These are phyloP conservation scores for Psilocybe mexicana DNA, from an alignment of 1,284 basidiomycete genomes.

Conservation along the genomic window DNA sequence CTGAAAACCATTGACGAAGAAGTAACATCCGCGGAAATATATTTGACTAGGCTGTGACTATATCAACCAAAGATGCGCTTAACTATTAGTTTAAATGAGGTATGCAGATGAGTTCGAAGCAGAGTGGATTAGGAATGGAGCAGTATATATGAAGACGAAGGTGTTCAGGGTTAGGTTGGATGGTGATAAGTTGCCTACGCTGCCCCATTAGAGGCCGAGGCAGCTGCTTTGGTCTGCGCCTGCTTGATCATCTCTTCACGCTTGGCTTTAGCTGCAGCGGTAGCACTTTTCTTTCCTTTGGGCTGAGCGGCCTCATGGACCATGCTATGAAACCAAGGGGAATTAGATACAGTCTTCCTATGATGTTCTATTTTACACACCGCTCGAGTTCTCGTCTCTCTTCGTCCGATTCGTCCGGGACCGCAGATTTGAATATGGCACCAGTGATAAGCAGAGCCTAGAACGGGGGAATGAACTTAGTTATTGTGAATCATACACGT, in stretches of 20 bases:
- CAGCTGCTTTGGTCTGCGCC: constrained; percentile 22
- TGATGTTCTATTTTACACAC: constrained; percentile 37
- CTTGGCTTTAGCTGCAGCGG: constrained; percentile 41
- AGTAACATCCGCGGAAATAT: not conserved
- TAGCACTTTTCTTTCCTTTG: constrained; percentile 56
- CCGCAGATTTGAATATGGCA: constrained; percentile 80
- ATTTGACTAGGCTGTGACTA: not conserved
- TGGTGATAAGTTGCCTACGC: not conserved
- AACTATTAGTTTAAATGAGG: constrained; percentile 7
- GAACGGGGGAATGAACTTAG: constrained; percentile 3
- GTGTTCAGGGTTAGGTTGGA: not conserved
- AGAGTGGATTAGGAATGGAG: not conserved
- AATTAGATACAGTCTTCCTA: not conserved
- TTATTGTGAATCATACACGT: constrained; percentile 1
- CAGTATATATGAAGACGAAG: not conserved
- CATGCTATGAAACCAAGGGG: constrained; percentile 44
- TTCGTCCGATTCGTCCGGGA: constrained; percentile 87
- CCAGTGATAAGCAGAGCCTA: constrained; percentile 83
- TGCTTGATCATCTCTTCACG: constrained; percentile 38
- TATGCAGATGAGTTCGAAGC: not conserved
- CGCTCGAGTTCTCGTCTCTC: constrained; percentile 91
- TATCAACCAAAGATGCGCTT: not conserved
- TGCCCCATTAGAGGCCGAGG: constrained; percentile 12
- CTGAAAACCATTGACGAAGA: not conserved
- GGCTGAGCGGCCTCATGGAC: constrained; percentile 70